Base-by-base conservation (phyloP, 129 eudicot species). In the Deinandra increscens region DNA sequence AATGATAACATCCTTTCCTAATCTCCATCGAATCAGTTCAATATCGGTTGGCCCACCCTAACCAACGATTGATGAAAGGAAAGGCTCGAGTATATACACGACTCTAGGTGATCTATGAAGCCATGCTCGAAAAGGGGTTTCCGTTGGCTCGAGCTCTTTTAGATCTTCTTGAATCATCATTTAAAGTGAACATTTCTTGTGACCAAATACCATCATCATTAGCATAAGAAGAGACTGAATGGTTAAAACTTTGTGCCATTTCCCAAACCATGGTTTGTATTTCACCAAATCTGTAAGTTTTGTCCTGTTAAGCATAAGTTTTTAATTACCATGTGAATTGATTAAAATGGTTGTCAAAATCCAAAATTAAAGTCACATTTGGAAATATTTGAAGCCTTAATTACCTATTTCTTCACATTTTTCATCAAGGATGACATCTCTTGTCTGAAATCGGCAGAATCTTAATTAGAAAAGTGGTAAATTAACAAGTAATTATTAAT, bases 391-490 rank as follows among this genome's bases (percentile, higher is more conserved):
- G 41, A 56, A 3, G 29, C 12, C 17, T 58, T 13, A 12, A 58
- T 29, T 80, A 93, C 98, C 95, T 93, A 90, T 87, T 76, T 82
- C 64, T 75, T 87, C n/a, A 50, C 86, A 51, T 89, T 77, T 29
- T 78, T 49, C 75, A 93, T 78, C 6, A 89, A 93, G 12, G 92
- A 83, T 17, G 80, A 59, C 97, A 93, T 87, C 79, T 93, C 97
- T 69, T 85, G 84, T 48, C 89, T 49, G 75, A 93, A 89, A 84
- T 87, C 99, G 18, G 83, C 77, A 75, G 89, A 89, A 1, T 83
- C 98, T 97, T 93, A n/a, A 9, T 45, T 1, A 73, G 0, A 66
- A 53, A 42, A 59, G 42, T 8, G 31, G 15, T 13, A 34, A 44
- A 64, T 23, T 34, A 81, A 49, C 31, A 33, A 44, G 18, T 7